phyloP scores from a whole-genome alignment of 2,329 filamentous ascomycete species.

The Cyclaneusma minus region DNA sequence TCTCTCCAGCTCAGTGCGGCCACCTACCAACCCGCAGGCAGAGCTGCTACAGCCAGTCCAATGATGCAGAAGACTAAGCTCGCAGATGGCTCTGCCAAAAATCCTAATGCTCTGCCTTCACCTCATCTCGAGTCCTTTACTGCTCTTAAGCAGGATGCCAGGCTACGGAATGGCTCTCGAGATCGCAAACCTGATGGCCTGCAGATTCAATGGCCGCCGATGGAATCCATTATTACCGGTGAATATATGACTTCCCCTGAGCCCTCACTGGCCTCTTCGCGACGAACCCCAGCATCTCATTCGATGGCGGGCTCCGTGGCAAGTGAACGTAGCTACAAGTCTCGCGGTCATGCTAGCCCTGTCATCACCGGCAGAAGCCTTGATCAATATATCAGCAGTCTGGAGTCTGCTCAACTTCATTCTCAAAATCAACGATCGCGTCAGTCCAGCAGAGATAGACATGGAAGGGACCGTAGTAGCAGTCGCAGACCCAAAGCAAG shows the following conservation, averaged over 20 bases:
- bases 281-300: slow-evolving; percentile 14
- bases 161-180: slow-evolving; percentile 53
- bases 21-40: slow-evolving; percentile 13
- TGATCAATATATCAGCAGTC: slow-evolving; percentile 74
- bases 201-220: slow-evolving; percentile 41
- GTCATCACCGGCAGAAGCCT: slow-evolving; percentile 49
- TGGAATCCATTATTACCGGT: slow-evolving; percentile 32
- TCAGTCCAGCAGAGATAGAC: slow-evolving; percentile 34
- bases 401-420: slow-evolving; percentile 61
- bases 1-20: slow-evolving; percentile 22
- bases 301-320: slow-evolving; percentile 34
- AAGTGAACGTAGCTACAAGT: slow-evolving; percentile 31
- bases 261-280: slow-evolving; percentile 35
- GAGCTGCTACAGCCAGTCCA: slow-evolving; percentile 50
- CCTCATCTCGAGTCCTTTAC: slow-evolving; percentile 49
- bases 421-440: slow-evolving; percentile 32
- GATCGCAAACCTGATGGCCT: slow-evolving; percentile 67
- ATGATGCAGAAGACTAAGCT: slow-evolving; percentile 37
- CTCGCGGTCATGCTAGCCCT: slow-evolving; percentile 28
- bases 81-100: slow-evolving; percentile 25
- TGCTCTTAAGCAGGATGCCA: slow-evolving; percentile 41
- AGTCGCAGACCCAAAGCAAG: slow-evolving; percentile 34
- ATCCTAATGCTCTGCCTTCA: slow-evolving; percentile 52
- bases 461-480: slow-evolving; percentile 27
- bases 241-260: slow-evolving; percentile 40